Conservation (phyloP, 345 rosid genomes). For the Gossypium herbaceum region DNA sequence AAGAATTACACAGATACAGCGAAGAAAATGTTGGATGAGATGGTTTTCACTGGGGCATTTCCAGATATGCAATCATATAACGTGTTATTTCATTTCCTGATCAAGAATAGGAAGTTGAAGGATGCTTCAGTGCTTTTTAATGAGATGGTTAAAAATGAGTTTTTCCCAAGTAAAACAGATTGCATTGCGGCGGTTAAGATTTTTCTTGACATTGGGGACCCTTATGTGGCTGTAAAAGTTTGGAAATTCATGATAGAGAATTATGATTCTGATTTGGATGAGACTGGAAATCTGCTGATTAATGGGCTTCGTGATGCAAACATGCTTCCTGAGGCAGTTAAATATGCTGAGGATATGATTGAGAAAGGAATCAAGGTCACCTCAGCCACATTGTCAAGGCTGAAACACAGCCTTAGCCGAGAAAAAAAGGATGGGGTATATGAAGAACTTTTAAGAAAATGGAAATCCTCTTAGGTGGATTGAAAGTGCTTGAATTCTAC, state of each 20-base stretch:
- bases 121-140: conserved; percentile 38
- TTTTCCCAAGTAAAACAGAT: conserved; percentile 30
- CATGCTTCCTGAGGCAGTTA: conserved; percentile 57
- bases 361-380: conserved; percentile 46
- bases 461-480: conserved; percentile 27
- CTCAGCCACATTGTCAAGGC: conserved; percentile 36
- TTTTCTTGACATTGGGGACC: conserved; percentile 33
- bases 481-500: not conserved
- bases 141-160: conserved; percentile 57
- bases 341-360: conserved; percentile 51
- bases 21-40: conserved; percentile 41
- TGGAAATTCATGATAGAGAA: conserved; percentile 55
- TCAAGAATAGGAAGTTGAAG: conserved; percentile 36
- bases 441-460: conserved; percentile 44
- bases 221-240: conserved; percentile 38
- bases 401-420: conserved; percentile 38
- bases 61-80: conserved; percentile 45
- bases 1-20: conserved; percentile 30
- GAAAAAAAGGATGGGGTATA: conserved; percentile 32
- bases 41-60: conserved; percentile 47
- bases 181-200: conserved; percentile 38
- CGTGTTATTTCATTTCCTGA: conserved; percentile 40
- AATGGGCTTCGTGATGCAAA: conserved; percentile 39
- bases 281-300: conserved; percentile 47
- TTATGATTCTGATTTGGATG: conserved; percentile 41